Evolutionary conservation across 805 yeast genomes (phyloP), one percentile per base, ranked within the genome.

Genomic region (Yarrowia yakushimensis): DNA sequence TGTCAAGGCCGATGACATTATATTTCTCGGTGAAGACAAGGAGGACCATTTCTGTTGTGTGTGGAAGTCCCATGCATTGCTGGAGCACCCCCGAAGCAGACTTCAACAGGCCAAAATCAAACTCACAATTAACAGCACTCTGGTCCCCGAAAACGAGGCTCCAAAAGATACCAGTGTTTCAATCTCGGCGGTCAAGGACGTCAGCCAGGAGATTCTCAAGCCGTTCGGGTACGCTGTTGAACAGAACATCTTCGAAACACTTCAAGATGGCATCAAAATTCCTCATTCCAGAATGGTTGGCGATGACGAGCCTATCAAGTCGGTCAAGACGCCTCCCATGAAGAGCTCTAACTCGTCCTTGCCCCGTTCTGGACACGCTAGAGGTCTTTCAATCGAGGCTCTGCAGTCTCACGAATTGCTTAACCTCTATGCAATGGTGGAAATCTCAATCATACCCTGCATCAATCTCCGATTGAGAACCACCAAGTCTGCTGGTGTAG

Each of bases 401-500:
- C 37, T 39, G 4, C 55, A 63, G 23, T 30, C 43, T 5, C 36
- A 33, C 28, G 43, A 43, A 11, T 45, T 36, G 11, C 30, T 43
- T 27, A 55, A 62, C 20, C 57, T 52, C 28, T 34, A 48, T 17
- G 64, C 65, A 18, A 63, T 50, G 31, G 28, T 62, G 9, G 48
- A 43, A 22, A 25, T 74, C 6, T 75, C 77, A 2, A 72, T 74
- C 3, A 69, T 69, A 18, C 68, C 77, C 1, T 77, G 81, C 0
- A 67, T 82, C 39, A 78, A 79, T n/a, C 72, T 82, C 6, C 74
- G 78, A 60, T 70, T 82, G 17, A 74, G 80, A 46, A 79, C 82
- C 30, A 76, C 82, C 8, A 78, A 78, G 63, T 79, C 84, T 5
- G 81, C 82, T 5, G 82, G 83, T 9, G 72, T 79, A 45, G 74